Evolutionary conservation across 352 stramenopile genomes (phyloP).

Genomic region (Poterioochromonas sp.): DNA sequence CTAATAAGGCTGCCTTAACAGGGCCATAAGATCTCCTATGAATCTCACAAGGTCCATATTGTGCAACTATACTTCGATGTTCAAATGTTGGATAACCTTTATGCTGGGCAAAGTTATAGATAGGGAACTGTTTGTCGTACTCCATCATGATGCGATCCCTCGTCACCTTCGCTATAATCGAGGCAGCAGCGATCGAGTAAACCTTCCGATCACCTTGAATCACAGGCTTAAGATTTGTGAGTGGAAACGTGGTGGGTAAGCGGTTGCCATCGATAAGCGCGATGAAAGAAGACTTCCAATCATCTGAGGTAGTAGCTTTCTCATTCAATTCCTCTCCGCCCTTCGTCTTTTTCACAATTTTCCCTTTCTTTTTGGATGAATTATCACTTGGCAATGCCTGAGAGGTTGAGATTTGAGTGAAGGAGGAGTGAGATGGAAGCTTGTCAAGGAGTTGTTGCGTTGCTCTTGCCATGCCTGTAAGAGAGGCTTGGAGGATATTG

Average conservation of each 20-base stretch:
- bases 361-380: constrained; percentile 4
- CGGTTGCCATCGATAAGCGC: constrained; percentile 91
- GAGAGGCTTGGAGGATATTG: constrained; percentile 95
- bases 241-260: constrained; percentile 70
- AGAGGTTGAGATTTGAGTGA: too few species aligned
- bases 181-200: constrained; percentile 91
- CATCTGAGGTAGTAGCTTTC: neutral
- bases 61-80: constrained; percentile 74
- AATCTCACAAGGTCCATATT: constrained; percentile 79
- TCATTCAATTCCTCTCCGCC: neutral
- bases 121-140: constrained; percentile 79
- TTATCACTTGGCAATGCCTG: neutral
- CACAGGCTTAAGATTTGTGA: constrained; percentile 45
- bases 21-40: constrained; percentile 92
- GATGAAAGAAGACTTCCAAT: constrained; percentile 40
- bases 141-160: constrained; percentile 88
- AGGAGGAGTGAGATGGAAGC: neutral
- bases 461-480: constrained; percentile 81
- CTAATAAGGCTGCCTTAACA: constrained; percentile 55
- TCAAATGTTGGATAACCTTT: constrained; percentile 90
- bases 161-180: constrained; percentile 94
- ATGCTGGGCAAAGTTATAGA: constrained; percentile 86
- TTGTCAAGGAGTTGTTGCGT: neutral
- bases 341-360: neutral
- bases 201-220: constrained; percentile 85